Base-by-base conservation (phyloP, 2,329 filamentous ascomycete genomes). In the Colletotrichum graminicola region DNA sequence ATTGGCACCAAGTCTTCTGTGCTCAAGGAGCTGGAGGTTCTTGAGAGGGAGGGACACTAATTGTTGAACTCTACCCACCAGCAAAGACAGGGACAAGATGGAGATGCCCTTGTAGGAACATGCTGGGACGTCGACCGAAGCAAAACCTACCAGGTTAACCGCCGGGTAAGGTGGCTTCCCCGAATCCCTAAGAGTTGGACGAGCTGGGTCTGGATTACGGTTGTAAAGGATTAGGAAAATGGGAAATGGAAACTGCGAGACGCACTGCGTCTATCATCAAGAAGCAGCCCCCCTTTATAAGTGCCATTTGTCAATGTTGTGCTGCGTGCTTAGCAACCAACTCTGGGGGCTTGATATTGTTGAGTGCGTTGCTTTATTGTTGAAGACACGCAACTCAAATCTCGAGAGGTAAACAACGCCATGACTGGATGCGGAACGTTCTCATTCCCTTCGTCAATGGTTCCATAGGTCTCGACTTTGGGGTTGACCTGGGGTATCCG, bases 1-100 rank as follows among this genome's bases (percentile, higher is more conserved):
- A 99, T 99, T 77, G 89, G 90, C 67, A 98, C 94, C 29, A 97
- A 98, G 85, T 86, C 91, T 60, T 83, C 88, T 21, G 95, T 99
- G 70, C 87, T 95, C 73, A 94, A 92, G 83, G 96, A 99, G 84
- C 84, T 99, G 71, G 89, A 92, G 57, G 84, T 81, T 10, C 80
- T 95, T 65, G 84, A 73, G 67, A 73, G 54, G 61, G 66, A 71
- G 45, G 66, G 66, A 23, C 56, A 61, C 61, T 72, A 49, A 60
- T 29, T n/a, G 16, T 32, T 14, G 34, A 57, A 14, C 14, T 36
- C 34, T 21, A 5, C 29, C 23, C 36, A 41, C 21, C n/a, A 11
- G 5, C 16, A 43, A 32, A 32, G 26, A 26, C 14, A 14, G 36
- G 23, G 41, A 14, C 21, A 49, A 36, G 41, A 29, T 36, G 29